These are phyloP conservation scores for Herpetospermum pedunculosum DNA, from an alignment of 306 rosid species.

Conservation along the genomic window DNA sequence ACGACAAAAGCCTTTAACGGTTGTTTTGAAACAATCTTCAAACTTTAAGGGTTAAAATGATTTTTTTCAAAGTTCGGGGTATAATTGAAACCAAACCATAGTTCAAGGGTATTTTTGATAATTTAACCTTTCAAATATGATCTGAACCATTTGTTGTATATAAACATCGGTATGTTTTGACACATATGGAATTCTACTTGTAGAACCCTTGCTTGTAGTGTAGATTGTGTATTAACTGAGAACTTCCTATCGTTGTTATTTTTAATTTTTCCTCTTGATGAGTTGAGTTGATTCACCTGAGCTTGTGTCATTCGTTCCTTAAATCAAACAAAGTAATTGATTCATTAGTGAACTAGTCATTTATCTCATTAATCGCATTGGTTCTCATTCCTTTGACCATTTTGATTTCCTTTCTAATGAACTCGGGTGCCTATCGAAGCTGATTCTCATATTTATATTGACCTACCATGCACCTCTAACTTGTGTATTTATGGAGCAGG, in stretches of 20 bases:
- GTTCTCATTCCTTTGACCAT: neutral
- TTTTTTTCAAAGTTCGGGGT: no score
- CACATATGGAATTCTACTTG: no score
- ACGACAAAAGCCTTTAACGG: no score
- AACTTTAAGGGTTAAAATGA: no score
- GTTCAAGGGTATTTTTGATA: no score
- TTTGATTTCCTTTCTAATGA: neutral
- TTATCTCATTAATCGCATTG: neutral
- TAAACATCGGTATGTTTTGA: no score
- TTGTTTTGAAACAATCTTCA: no score
- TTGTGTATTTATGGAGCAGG: constrained; percentile 36
- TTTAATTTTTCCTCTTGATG: neutral
- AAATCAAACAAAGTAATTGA: neutral
- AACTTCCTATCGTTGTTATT: neutral
- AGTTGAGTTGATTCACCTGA: neutral
- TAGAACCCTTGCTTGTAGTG: no score
- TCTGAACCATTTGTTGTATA: no score
- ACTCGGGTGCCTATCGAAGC: neutral
- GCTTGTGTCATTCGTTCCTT: neutral
- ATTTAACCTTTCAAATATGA: no score
- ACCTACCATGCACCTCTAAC: neutral
- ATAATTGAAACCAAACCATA: no score
- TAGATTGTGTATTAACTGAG: no score
- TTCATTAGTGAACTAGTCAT: neutral
- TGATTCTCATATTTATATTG: neutral